phyloP scores from a whole-genome alignment of 345 rosid genomes.

The Schrenkiella parvula region DNA sequence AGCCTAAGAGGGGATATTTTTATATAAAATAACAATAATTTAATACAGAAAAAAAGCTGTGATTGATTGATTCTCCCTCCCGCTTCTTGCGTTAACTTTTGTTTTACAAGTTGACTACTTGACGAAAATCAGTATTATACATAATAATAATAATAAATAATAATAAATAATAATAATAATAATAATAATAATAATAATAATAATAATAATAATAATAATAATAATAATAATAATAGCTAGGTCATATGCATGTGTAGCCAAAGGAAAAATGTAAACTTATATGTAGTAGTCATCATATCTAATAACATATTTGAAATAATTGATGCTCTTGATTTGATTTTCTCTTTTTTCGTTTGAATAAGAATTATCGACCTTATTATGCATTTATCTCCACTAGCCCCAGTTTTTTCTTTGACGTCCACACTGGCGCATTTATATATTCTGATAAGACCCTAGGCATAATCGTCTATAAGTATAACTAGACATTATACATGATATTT shows the following conservation, averaged over 20 bases:
- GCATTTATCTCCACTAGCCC: not conserved
- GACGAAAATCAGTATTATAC: not conserved
- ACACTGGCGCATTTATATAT: not conserved
- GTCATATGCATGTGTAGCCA: not conserved
- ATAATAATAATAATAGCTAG: not conserved
- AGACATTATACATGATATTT: too few species aligned
- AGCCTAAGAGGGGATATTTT: not conserved
- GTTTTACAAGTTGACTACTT: constrained; percentile 14
- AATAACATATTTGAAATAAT: not conserved
- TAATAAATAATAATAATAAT: too few species aligned
- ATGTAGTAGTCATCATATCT: not conserved
- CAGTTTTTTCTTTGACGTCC: not conserved
- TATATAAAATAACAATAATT: not conserved
- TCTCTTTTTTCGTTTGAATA: not conserved
- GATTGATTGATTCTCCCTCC: not conserved
- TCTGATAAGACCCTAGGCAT: not conserved
- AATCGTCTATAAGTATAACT: not conserved
- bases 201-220: too few species aligned
- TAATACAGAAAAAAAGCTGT: not conserved
- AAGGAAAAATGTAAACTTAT: not conserved
- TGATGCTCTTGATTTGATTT: not conserved
- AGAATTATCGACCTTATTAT: not conserved
- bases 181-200: too few species aligned
- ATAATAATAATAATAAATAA: too few species aligned
- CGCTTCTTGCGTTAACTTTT: not conserved